A percentile compares a stretch with the other conserved stretches of the same genome.
Evolutionary conservation across 495 filamentous ascomycete species (phyloP).

Genomic region (Penicillium pulvis): DNA sequence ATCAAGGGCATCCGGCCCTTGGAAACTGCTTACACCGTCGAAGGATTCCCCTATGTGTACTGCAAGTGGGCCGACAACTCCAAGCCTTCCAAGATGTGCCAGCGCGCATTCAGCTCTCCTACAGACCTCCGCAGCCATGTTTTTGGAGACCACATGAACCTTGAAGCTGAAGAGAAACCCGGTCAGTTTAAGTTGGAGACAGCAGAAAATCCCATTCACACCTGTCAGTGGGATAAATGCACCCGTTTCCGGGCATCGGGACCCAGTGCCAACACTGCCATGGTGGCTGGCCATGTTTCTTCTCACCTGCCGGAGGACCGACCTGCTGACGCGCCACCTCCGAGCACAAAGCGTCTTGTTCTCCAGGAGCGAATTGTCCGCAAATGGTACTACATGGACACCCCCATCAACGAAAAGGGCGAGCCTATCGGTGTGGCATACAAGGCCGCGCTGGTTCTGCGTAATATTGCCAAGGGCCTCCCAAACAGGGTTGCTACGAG

Average conservation of each 20-base stretch:
- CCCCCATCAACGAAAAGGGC: conserved; percentile 74
- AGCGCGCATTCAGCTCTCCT: conserved; percentile 60
- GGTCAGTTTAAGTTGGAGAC: conserved; percentile 51
- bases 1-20: conserved; percentile 88
- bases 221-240: conserved; percentile 43
- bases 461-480: conserved; percentile 82
- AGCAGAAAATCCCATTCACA: conserved; percentile 41
- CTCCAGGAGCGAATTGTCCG: conserved; percentile 48
- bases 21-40: conserved; percentile 69
- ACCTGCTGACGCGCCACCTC: conserved; percentile 47
- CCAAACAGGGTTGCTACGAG: conserved; percentile 42
- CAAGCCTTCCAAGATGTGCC: conserved; percentile 52
- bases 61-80: conserved; percentile 57
- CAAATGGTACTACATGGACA: conserved; percentile 58
- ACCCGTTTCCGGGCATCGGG: conserved; percentile 41
- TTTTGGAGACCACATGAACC: conserved; percentile 64
- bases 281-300: conserved; percentile 51
- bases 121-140: conserved; percentile 75
- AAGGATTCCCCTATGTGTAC: conserved; percentile 57
- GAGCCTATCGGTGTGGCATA: conserved; percentile 85
- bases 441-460: conserved; percentile 79
- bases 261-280: conserved; percentile 43
- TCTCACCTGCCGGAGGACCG: conserved; percentile 56
- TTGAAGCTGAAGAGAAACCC: conserved; percentile 52
- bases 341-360: conserved; percentile 40